Evolutionary conservation across 225 moss, liverwort and hornwort species (phyloP), one percentile per base, ranked within the genome.

Genomic region (Asterella californica): DNA sequence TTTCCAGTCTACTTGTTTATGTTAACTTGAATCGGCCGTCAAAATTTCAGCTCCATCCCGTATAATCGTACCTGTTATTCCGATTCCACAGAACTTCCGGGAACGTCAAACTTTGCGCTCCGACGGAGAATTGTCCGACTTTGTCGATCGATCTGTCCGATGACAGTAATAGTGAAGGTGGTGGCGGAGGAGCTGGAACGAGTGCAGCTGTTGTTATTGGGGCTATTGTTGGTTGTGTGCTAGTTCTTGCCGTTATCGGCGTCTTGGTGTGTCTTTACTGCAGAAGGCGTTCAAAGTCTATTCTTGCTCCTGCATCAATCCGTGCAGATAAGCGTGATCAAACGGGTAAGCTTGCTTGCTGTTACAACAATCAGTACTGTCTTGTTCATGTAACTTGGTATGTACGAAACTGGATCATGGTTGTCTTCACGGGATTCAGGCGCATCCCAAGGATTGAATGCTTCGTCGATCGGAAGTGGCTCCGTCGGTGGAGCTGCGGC

Each of bases 21-120:
- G 42, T 42, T 42, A 42, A 7, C 4, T 3, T 42, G 42, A 7
- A 2, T 42, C 7, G 42, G 7, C 42, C 42, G 42, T 42, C 42
- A 42, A 42, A 42, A 42, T 42, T 42, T 42, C 7, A 42, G 42
- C 42, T 42, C 42, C 4, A 7, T 42, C 42, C n/a, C 24, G 42
- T 42, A 42, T 42, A 42, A 7, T 42, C 4, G 7, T 3, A 42
- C 7, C 42, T 42, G 42, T 42, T 42, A 42, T 42, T 42, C 42
- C 7, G 10, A 45, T 45, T 0, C 21, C 10, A 54, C 68, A 78
- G 78, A 46, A 78, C 78, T 66, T 29, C 24, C 25, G 67, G 78
- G 21, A 78, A 78, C 45, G 48, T 52, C 65, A 25, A 67, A 8
- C 78, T 78, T 32, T 78, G 78, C 67, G 27, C 48, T 30, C 46